phyloP scores from a whole-genome alignment of 495 filamentous ascomycete genomes.

The Schizothecium vesticola region DNA sequence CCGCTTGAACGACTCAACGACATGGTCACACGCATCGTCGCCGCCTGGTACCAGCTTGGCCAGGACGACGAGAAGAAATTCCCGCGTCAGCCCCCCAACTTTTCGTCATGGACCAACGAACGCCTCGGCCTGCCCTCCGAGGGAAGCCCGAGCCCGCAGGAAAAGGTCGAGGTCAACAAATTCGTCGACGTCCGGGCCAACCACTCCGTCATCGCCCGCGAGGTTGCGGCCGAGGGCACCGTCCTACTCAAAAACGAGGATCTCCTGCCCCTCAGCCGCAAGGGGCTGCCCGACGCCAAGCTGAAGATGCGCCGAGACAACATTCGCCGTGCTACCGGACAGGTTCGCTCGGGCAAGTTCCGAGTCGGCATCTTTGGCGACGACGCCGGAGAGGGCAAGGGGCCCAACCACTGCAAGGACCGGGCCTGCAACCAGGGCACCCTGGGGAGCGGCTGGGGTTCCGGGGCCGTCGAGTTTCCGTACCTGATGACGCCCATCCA shows the following conservation, averaged over 20 bases:
- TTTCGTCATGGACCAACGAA: constrained; percentile 83
- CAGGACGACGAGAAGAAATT: constrained; percentile 69
- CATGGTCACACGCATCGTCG: constrained; percentile 89
- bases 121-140: constrained; percentile 58
- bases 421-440: constrained; percentile 69
- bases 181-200: constrained; percentile 68
- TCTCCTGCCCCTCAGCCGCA: constrained; percentile 57
- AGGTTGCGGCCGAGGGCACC: constrained; percentile 77
- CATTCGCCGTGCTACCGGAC: constrained; percentile 15
- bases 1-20: constrained; percentile 82
- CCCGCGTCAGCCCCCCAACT: constrained; percentile 72
- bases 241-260: constrained; percentile 78
- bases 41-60: constrained; percentile 84
- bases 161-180: constrained; percentile 63
- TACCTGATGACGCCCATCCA: constrained; percentile 69
- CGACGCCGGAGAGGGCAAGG: constrained; percentile 65
- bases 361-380: constrained; percentile 78
- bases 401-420: constrained; percentile 73
- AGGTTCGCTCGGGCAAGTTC: constrained; percentile 38
- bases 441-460: constrained; percentile 83
- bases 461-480: constrained; percentile 80
- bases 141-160: constrained; percentile 52
- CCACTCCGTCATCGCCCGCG: constrained; percentile 63
- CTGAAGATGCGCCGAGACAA: constrained; percentile 21
- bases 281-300: constrained; percentile 37